phyloP scores from a whole-genome alignment of 805 yeast species.

The Candida qinlingensis region DNA sequence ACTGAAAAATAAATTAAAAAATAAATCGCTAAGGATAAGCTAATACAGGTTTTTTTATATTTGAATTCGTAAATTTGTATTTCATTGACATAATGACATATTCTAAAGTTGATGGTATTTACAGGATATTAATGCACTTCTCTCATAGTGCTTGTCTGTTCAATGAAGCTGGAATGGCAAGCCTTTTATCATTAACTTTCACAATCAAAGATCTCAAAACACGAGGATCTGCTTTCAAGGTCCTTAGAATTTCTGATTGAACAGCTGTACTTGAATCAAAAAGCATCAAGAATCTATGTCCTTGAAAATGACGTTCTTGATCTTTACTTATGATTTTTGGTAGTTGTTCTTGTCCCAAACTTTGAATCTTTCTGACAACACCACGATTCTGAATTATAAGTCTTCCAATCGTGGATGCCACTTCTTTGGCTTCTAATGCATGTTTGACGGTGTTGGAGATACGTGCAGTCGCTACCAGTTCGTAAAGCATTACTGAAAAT shows the following conservation, averaged over 20 bases:
- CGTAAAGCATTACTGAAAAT: conserved; percentile 64
- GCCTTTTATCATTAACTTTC: conserved; percentile 48
- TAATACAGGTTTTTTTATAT: background rate
- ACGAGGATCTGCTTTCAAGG: conserved; percentile 84
- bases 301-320: conserved; percentile 87
- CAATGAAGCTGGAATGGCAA: conserved; percentile 54
- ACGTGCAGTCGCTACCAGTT: conserved; percentile 85
- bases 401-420: conserved; percentile 69
- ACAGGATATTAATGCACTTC: too few relatives aligned
- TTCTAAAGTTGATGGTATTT: background rate
- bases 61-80: too few relatives aligned
- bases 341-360: conserved; percentile 71
- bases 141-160: conserved; percentile 30
- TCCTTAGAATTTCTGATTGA: conserved; percentile 77
- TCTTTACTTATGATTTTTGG: conserved; percentile 81
- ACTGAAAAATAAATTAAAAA: background rate
- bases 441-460: conserved; percentile 51
- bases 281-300: conserved; percentile 78
- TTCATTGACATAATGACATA: background rate
- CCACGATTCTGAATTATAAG: conserved; percentile 87
- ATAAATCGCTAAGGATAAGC: background rate
- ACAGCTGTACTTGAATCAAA: conserved; percentile 86
- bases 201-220: conserved; percentile 73
- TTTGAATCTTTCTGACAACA: conserved; percentile 77
- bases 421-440: conserved; percentile 58